These are phyloP conservation scores for Neobulgaria alba DNA, from an alignment of 2,329 filamentous ascomycete species.

Conservation along the genomic window DNA sequence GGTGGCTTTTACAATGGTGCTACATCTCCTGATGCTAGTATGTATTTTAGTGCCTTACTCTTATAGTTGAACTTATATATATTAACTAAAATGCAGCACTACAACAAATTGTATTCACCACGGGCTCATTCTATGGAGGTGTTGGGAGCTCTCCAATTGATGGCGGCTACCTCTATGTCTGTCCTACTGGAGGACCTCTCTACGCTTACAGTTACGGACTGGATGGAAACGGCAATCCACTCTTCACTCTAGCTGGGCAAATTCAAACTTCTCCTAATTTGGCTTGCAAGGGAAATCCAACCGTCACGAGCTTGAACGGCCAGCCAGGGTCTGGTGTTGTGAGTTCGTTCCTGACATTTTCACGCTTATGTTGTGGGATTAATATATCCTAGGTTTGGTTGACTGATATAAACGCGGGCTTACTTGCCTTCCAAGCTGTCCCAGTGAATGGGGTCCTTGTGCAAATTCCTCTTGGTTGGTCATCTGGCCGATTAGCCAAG, in stretches of 20 bases:
- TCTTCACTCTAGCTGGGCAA: slow-evolving; percentile 1
- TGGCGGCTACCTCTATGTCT: slow-evolving; percentile 6
- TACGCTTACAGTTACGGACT: slow-evolving; percentile 4
- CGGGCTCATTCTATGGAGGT: slow-evolving; percentile 3
- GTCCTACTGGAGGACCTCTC: slow-evolving; percentile 2
- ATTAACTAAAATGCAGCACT: not conserved
- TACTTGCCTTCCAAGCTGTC: slow-evolving; percentile 43
- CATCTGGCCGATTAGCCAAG: slow-evolving; percentile 45
- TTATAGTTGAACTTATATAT: too few species aligned
- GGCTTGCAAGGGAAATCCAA: slow-evolving; percentile 2
- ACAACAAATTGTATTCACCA: slow-evolving; percentile 1
- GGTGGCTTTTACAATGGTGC: slow-evolving; percentile 6
- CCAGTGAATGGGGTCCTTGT: slow-evolving; percentile 37
- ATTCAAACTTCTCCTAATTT: not conserved
- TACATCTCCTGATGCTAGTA: not conserved
- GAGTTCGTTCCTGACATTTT: not conserved
- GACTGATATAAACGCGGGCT: slow-evolving; percentile 31
- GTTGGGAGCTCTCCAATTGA: slow-evolving; percentile 6
- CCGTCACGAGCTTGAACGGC: slow-evolving; percentile 4
- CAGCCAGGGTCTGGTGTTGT: slow-evolving; percentile 4
- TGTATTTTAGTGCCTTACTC: too few species aligned
- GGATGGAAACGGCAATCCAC: not conserved
- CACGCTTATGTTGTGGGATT: not conserved
- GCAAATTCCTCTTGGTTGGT: slow-evolving; percentile 38
- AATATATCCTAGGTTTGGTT: slow-evolving; percentile 6